Evolutionary conservation across 108 stramenopile species (phyloP), one percentile per base, ranked within the genome.

Genomic region (Fistulifera solaris): DNA sequence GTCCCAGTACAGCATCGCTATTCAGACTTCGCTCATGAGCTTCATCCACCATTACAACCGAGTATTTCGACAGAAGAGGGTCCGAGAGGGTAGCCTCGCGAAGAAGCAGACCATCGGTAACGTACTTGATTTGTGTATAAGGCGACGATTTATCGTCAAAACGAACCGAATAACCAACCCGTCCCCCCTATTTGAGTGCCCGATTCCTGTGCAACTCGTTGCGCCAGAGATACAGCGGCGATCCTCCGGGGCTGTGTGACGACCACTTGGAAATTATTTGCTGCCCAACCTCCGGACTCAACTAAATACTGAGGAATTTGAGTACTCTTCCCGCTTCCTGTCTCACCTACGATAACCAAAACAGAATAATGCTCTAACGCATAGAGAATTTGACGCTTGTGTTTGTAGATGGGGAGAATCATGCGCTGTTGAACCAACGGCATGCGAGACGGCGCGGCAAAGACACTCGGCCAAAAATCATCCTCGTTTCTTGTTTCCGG

Each of bases 11-110:
- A 40, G 89, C 76, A 57, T 98, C 97, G 5, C 81, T 86, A 70
- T 95, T 83, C 12, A 94, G 25, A 31, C 70, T 90, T 28, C 95
- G 61, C 68, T 98, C 95, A 55, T 98, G 97, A 4, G 96, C 97
- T 57, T 98, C 97, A 58, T 98, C 97, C 22, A 96, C 78, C 52
- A 98, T 89, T 0, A 96, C 63, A 3, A 96, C 91, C n/a, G 86
- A 89, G 48, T 95, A 98, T 11, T 73, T 67, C n/a, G 72, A 75
- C 23, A 98, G 69, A 39, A 95, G 68, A 1, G 97, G 97, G 73
- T 98, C 94, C 25, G 66, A 49, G 45, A 95, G 56, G 27, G 87
- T 86, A 10, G 81, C 76, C 53, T 96, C 95, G 16, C 96, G 59
- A 47, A 98, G 49, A 7, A 98, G 70, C 67, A 92, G 79, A 38